phyloP scores from a whole-genome alignment of 2,329 filamentous ascomycete species.

The Cytospora schulzeri region DNA sequence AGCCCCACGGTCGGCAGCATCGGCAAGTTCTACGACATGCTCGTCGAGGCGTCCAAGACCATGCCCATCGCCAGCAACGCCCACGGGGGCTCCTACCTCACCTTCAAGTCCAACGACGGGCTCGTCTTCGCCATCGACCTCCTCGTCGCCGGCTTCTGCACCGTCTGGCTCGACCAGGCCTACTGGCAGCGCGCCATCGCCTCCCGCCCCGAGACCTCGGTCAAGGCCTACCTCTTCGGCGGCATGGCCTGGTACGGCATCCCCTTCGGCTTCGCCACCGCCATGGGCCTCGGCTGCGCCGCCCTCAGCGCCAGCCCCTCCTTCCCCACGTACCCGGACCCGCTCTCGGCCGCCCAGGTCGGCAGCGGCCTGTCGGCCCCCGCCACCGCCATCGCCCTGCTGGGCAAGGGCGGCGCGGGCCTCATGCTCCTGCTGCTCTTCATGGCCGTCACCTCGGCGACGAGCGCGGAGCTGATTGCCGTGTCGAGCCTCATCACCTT shows the following conservation, averaged over 20 bases:
- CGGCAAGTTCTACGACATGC: constrained; percentile 40
- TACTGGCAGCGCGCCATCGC: constrained; percentile 50
- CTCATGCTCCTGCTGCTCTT: constrained; percentile 46
- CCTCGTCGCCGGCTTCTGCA: constrained; percentile 41
- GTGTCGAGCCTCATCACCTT: constrained; percentile 43
- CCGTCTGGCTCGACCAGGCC: constrained; percentile 45
- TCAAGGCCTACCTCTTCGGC: constrained; percentile 45
- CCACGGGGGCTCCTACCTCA: constrained; percentile 41
- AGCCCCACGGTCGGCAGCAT: constrained; percentile 37
- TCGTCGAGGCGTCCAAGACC: constrained; percentile 36
- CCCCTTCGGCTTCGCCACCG: constrained; percentile 40
- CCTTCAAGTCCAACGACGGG: constrained; percentile 40
- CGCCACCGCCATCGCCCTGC: constrained; percentile 38
- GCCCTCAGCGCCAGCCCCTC: constrained; percentile 34
- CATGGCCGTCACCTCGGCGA: constrained; percentile 49
- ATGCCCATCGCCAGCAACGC: constrained; percentile 39
- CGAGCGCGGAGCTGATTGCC: constrained; percentile 47
- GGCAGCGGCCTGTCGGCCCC: constrained; percentile 38
- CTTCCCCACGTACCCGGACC: constrained; percentile 38
- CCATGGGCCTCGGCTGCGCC: constrained; percentile 40
- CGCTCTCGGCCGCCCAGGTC: constrained; percentile 36
- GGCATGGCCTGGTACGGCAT: constrained; percentile 44
- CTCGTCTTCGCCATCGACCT: constrained; percentile 42
- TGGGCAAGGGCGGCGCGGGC: constrained; percentile 40
- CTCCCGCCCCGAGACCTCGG: constrained; percentile 42